Evolutionary conservation across 768 basidiomycete genomes (phyloP).

Genomic region (Trametes meyenii): DNA sequence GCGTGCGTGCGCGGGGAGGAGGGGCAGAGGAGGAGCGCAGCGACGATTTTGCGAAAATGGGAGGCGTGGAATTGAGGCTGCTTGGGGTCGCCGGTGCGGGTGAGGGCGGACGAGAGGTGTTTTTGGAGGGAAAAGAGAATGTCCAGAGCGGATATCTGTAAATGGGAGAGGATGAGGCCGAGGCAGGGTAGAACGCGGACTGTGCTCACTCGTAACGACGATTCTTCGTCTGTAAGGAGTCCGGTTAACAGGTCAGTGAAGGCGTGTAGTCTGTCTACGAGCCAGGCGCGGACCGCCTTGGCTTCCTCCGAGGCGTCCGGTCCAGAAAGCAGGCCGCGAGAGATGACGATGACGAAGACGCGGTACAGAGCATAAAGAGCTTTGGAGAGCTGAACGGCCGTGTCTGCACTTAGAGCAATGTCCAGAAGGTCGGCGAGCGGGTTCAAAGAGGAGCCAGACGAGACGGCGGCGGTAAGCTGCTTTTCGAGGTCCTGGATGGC

Average conservation of each 20-base stretch:
- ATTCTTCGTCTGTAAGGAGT: slow-evolving; percentile 78
- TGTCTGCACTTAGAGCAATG: slow-evolving; percentile 49
- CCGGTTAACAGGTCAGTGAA: slow-evolving; percentile 72
- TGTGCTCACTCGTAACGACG: slow-evolving; percentile 64
- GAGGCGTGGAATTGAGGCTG: slow-evolving; percentile 64
- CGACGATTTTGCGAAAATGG: slow-evolving; percentile 67
- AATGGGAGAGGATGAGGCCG: too few species aligned
- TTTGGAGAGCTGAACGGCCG: slow-evolving; percentile 66
- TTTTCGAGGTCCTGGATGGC: slow-evolving; percentile 54
- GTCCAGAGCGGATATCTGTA: slow-evolving; percentile 21
- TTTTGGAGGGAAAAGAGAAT: slow-evolving; percentile 25
- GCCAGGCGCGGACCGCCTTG: slow-evolving; percentile 71
- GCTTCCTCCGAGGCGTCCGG: slow-evolving; percentile 52
- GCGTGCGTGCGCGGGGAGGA: slow-evolving; percentile 40
- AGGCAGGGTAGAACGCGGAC: background rate
- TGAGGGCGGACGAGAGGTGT: slow-evolving; percentile 23
- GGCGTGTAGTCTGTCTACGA: slow-evolving; percentile 70
- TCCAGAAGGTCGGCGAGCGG: slow-evolving; percentile 73
- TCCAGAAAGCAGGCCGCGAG: slow-evolving; percentile 56
- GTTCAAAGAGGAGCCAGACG: slow-evolving; percentile 69
- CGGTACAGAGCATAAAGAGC: slow-evolving; percentile 84
- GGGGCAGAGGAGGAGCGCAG: slow-evolving; percentile 64
- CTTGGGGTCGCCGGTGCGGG: slow-evolving; percentile 12
- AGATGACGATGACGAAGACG: slow-evolving; percentile 67
- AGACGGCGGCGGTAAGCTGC: slow-evolving; percentile 54